Conservation (phyloP, 2,329 filamentous ascomycete genomes). For the Penicillium sp. region DNA sequence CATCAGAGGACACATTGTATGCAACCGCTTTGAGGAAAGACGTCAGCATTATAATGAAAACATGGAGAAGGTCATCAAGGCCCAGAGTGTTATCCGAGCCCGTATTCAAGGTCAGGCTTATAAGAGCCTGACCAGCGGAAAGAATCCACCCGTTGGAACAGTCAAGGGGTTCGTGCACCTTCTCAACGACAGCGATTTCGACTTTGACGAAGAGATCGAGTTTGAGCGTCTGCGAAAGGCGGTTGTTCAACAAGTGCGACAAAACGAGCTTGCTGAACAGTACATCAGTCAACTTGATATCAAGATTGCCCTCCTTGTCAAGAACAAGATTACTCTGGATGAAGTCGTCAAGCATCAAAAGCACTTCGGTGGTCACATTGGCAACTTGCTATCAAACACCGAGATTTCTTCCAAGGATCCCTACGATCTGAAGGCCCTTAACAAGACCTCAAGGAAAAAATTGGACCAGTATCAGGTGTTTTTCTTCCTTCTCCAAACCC, state of each 20-base stretch:
- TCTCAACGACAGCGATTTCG: slow-evolving; percentile 96
- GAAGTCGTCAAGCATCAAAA: slow-evolving; percentile 96
- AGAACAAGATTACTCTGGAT: slow-evolving; percentile 98
- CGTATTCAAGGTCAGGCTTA: slow-evolving; percentile 97
- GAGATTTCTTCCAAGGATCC: slow-evolving; percentile 86
- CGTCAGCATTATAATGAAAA: slow-evolving; percentile 88
- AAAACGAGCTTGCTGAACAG: slow-evolving; percentile 95
- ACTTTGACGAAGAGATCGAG: slow-evolving; percentile 98
- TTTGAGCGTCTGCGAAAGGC: slow-evolving; percentile 94
- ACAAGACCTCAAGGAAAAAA: slow-evolving; percentile 94
- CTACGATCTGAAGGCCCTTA: slow-evolving; percentile 94
- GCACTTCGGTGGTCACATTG: slow-evolving; percentile 88
- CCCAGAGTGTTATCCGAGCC: slow-evolving; percentile 92
- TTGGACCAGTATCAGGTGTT: slow-evolving; percentile 95
- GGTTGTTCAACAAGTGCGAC: slow-evolving; percentile 93
- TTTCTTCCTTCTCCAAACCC: slow-evolving; percentile 95
- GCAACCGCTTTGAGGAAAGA: slow-evolving; percentile 77
- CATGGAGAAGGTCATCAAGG: slow-evolving; percentile 98
- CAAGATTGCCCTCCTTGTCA: slow-evolving; percentile 96
- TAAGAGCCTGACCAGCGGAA: slow-evolving; percentile 92
- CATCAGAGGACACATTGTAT: slow-evolving; percentile 70
- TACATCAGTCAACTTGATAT: slow-evolving; percentile 98
- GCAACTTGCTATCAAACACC: slow-evolving; percentile 81
- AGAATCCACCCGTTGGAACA: slow-evolving; percentile 93
- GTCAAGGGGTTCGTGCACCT: slow-evolving; percentile 98